Conservation (phyloP, 345 rosid species). For the Mercurialis annua region DNA sequence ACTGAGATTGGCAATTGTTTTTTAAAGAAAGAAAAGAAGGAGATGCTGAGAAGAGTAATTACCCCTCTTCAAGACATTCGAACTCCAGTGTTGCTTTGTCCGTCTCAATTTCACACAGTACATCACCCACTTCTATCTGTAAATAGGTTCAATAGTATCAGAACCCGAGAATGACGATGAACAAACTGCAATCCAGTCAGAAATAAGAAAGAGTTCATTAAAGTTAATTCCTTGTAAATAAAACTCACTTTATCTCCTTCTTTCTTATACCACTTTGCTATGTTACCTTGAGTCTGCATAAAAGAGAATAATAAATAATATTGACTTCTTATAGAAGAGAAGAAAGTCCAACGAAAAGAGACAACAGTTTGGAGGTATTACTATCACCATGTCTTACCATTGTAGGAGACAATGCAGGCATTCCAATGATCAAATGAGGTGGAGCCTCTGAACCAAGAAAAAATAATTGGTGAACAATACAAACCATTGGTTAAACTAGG, state of each 20-base stretch:
- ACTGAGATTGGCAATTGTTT: not conserved
- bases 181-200: slow-evolving; percentile 18
- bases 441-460: slow-evolving; percentile 50
- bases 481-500: not conserved
- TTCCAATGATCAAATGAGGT: slow-evolving; percentile 60
- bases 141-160: slow-evolving; percentile 28
- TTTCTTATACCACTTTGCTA: slow-evolving; percentile 86
- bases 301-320: slow-evolving; percentile 23
- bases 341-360: slow-evolving; percentile 9
- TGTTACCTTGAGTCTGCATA: slow-evolving; percentile 90
- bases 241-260: slow-evolving; percentile 89
- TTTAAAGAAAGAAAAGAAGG: not conserved
- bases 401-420: slow-evolving; percentile 99
- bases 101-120: slow-evolving; percentile 92
- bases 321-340: slow-evolving; percentile 26
- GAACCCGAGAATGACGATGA: slow-evolving; percentile 16
- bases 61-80: slow-evolving; percentile 98
- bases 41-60: slow-evolving; percentile 20
- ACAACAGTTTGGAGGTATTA: not conserved
- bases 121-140: slow-evolving; percentile 93
- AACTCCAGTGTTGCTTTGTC: slow-evolving; percentile 95
- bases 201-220: slow-evolving; percentile 16
- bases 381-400: slow-evolving; percentile 57
- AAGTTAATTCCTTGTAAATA: slow-evolving; percentile 11
- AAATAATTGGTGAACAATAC: slow-evolving; percentile 15